These are phyloP conservation scores for Knufia petricola DNA, from an alignment of 2,329 filamentous ascomycete species.

Conservation along the genomic window DNA sequence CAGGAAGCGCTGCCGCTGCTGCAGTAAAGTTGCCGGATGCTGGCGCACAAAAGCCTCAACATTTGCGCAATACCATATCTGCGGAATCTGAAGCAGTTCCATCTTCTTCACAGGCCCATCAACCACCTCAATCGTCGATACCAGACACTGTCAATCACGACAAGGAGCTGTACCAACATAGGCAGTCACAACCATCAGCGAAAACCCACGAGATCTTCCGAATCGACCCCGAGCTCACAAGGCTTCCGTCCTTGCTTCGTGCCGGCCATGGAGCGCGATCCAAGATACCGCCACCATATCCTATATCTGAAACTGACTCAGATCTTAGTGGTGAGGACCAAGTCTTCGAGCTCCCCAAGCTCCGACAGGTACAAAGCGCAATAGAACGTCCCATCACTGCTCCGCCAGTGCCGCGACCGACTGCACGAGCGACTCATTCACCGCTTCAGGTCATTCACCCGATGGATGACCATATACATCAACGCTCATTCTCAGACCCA, in stretches of 20 bases:
- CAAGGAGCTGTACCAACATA: background rate
- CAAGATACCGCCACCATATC: conserved; percentile 1
- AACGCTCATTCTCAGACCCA: conserved; percentile 1
- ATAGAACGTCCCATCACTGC: background rate
- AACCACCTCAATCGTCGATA: background rate
- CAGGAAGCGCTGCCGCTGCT: background rate
- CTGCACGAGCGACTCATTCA: background rate
- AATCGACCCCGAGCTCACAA: conserved; percentile 4
- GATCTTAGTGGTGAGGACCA: background rate
- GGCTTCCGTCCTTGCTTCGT: background rate
- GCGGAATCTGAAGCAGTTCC: background rate
- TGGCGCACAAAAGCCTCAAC: background rate
- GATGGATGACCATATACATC: background rate
- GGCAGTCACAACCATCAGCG: background rate
- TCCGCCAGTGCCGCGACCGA: background rate
- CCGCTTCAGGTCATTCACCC: background rate
- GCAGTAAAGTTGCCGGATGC: background rate
- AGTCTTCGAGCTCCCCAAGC: background rate
- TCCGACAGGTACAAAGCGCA: background rate
- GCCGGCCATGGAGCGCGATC: background rate
- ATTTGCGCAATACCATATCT: background rate
- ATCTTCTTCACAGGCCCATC: background rate
- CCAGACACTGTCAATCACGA: background rate
- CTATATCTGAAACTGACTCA: background rate
- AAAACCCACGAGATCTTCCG: conserved; percentile 1